These are phyloP conservation scores for Yarrowia divulgata DNA, from an alignment of 805 yeast species.

Conservation along the genomic window DNA sequence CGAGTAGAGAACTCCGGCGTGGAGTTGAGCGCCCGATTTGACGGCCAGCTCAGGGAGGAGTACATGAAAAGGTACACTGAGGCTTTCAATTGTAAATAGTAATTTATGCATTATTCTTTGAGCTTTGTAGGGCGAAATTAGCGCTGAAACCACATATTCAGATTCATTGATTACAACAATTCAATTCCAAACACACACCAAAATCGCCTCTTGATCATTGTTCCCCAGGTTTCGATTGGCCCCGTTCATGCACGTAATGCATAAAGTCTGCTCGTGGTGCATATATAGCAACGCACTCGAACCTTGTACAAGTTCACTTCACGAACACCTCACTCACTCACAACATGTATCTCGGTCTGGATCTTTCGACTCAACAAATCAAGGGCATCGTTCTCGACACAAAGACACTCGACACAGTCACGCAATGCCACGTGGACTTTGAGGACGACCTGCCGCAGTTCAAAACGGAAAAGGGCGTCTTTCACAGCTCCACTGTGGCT, in stretches of 20 bases:
- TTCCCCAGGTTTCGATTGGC: neutral
- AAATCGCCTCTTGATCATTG: neutral
- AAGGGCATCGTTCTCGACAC: conserved; percentile 73
- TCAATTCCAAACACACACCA: too few species aligned
- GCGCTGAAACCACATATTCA: too few species aligned
- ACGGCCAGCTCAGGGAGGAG: conserved; percentile 4
- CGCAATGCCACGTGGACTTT: conserved; percentile 72
- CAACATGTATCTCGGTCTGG: conserved; percentile 63
- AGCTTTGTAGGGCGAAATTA: too few species aligned
- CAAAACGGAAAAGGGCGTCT: conserved; percentile 77
- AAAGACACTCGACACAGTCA: conserved; percentile 57
- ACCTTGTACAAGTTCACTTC: neutral
- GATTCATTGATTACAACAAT: too few species aligned
- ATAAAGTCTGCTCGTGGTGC: conserved; percentile 3
- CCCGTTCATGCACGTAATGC: neutral
- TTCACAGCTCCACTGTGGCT: conserved; percentile 53
- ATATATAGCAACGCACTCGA: conserved; percentile 14
- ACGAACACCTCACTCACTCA: neutral
- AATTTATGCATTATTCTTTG: conserved; percentile 3
- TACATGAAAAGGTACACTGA: conserved; percentile 7
- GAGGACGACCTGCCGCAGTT: conserved; percentile 69
- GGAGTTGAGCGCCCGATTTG: neutral
- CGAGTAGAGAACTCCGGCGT: neutral
- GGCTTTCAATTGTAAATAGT: conserved; percentile 30
- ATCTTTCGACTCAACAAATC: conserved; percentile 87